Percentiles rank a stretch among this genome's conserved stretches.
These are phyloP conservation scores for Solanum sitiens DNA, from an alignment of 257 asterid genomes.

Conservation along the genomic window DNA sequence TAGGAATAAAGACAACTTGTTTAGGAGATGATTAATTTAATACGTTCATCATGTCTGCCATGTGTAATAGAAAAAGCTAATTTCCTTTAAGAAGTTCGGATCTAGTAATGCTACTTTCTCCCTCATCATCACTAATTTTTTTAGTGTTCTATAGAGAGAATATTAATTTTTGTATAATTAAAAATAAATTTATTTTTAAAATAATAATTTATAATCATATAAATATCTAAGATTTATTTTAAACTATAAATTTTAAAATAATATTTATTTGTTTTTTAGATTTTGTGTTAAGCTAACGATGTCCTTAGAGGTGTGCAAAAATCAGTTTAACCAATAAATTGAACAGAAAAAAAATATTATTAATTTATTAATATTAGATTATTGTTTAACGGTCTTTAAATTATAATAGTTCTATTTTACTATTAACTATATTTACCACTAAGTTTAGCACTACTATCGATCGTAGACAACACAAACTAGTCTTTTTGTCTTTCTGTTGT, in stretches of 20 bases:
- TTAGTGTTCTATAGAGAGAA: not conserved
- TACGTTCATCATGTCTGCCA: not conserved
- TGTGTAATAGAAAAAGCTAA: not conserved
- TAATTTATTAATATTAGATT: too few relatives aligned
- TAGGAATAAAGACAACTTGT: not conserved
- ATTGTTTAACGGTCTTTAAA: too few relatives aligned
- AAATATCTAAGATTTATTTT: too few relatives aligned
- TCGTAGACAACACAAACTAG: not conserved
- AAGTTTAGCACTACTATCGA: not conserved
- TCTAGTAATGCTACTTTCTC: not conserved
- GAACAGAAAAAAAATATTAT: too few relatives aligned
- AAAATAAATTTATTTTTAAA: too few relatives aligned
- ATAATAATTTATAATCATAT: too few relatives aligned
- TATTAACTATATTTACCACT: too few relatives aligned
- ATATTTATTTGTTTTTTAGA: too few relatives aligned
- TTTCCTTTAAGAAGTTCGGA: not conserved
- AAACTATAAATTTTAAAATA: too few relatives aligned
- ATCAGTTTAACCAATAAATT: too few relatives aligned
- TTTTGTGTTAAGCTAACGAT: not conserved
- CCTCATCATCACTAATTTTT: not conserved
- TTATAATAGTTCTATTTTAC: too few relatives aligned
- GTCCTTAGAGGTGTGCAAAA: not conserved
- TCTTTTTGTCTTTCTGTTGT: not conserved
- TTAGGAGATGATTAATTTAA: not conserved
- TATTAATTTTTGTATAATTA: too few relatives aligned